These are phyloP conservation scores for Kewa caespitosa DNA, from an alignment of 179 eudicot species.

Conservation along the genomic window DNA sequence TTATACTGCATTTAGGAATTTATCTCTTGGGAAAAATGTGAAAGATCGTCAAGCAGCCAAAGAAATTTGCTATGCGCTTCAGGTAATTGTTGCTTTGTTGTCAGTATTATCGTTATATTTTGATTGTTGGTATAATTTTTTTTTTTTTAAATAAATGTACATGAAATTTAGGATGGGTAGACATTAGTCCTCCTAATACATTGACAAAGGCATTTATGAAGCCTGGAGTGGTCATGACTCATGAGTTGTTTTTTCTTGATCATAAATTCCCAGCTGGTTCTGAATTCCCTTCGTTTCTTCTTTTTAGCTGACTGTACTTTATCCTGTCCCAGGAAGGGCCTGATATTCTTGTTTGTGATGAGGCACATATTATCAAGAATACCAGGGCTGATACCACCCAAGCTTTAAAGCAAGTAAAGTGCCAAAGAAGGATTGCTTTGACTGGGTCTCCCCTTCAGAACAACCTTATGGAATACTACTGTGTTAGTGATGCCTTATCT, in stretches of 20 bases:
- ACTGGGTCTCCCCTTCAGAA: slow-evolving; percentile 99
- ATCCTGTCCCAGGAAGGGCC: slow-evolving; percentile 79
- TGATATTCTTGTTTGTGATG: slow-evolving; percentile 97
- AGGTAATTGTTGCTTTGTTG: slow-evolving; percentile 46
- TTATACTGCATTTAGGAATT: slow-evolving; percentile 73
- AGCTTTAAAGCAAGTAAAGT: slow-evolving; percentile 84
- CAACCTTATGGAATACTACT: slow-evolving; percentile 98
- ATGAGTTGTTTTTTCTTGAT: no score
- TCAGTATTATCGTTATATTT: no score
- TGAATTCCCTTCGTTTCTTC: background rate
- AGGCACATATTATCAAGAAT: slow-evolving; percentile 97
- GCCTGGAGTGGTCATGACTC: no score
- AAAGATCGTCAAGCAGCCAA: slow-evolving; percentile 64
- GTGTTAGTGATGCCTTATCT: slow-evolving; percentile 54
- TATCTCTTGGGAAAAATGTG: slow-evolving; percentile 66
- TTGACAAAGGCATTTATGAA: no score
- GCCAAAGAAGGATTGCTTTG: slow-evolving; percentile 96
- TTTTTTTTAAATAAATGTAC: no score
- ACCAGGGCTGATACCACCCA: slow-evolving; percentile 85
- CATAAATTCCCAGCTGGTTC: no score
- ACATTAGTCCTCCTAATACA: no score
- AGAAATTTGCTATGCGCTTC: slow-evolving; percentile 62
- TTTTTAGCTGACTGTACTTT: background rate
- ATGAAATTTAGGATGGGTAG: no score
- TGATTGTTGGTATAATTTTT: no score